Evolutionary conservation across 1,284 basidiomycete species (phyloP), one percentile per base, ranked within the genome.

Genomic region (Cutaneotrichosporon dermatis): DNA sequence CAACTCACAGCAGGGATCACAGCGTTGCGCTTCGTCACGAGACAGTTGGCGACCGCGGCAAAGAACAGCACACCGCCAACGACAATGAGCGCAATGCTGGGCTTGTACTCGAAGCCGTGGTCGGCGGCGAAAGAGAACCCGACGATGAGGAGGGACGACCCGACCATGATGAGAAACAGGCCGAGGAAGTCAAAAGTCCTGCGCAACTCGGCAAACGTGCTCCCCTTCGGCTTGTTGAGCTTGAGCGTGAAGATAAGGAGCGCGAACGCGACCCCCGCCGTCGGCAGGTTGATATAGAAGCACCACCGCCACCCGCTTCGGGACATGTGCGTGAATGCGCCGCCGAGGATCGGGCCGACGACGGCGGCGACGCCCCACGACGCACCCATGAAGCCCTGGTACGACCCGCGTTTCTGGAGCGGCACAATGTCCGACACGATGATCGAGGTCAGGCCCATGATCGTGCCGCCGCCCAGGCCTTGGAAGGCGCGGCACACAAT

Each of bases 161-260:
- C 88, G 1, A 76, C 78, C 55, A 94, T 84, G 56, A 96, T 81
- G 39, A 91, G 80, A 36, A 82, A 55, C 53, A 74, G 60, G 36
- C 75, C 77, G 7, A 71, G 4, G 51, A 75, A 79, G 57, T 79
- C 77, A 42, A 79, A 79, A 0, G 74, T 72, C n/a, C 49, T n/a
- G 25, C 52, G 48, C 33, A 77, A 62, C 40, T 73, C 60, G 2
- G 57, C 56, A 13, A 58, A 60, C 1, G 56, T 60, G 16, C 12
- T 41, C 10, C 33, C 43, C 16, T 37, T 36, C 6, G 58, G 53
- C 40, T 78, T 75, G 63, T 93, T 91, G 40, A 96, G 81, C 66
- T 92, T 88, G 48, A 96, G 83, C 78, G 87, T 89, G 73, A 89
- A 84, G 71, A 90, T 87, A 7, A 95, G 79, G 37, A 91, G 72